Base-by-base conservation (phyloP, 164 flowering plant species). In the Buxus sempervirens region DNA sequence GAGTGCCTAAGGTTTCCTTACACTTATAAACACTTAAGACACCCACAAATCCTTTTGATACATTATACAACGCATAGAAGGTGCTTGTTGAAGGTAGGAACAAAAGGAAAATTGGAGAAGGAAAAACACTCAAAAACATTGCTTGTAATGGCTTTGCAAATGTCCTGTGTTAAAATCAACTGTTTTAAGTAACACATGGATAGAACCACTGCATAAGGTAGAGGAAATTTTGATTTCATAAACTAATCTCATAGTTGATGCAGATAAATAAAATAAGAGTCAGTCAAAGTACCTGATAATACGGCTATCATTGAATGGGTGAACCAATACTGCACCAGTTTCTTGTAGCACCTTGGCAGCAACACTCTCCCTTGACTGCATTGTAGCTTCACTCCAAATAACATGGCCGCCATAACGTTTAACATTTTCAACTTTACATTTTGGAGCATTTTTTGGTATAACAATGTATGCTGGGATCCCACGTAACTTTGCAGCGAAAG, bases 381-480 rank as follows among this genome's bases (percentile, higher is more conserved):
- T 71, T 1, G 89, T 82, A 38, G 84, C 64, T 78, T 90, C 90
- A 69, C 96, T 82, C 93, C 90, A 87, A 14, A 88, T 83, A 67
- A 91, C 77, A 63, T 80, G 79, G 60, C 96, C 97, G 75, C 89
- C 91, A 67, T 90, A 90, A 55, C 97, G 91, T 15, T 71, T 78
- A 27, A 91, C 96, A 81, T 87, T 91, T 80, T 86, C 91, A 77
- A 94, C 94, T 80, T 91, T 91, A 79, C 97, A 93, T 45, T 81
- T 83, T 53, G 97, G 98, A 58, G 96, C 96, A 81, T 85, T 90
- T 76, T 80, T 78, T 1, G 98, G 98, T 59, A 94, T 79, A 71
- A 94, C 86, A 75, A 90, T 84, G 70, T 87, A 85, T 32, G 96
- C 95, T 36, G 95, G 97, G 64, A 91, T 82, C 26, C 90, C 88